Evolutionary conservation across 805 yeast species (phyloP).

Genomic region (Ogataea glucozyma): DNA sequence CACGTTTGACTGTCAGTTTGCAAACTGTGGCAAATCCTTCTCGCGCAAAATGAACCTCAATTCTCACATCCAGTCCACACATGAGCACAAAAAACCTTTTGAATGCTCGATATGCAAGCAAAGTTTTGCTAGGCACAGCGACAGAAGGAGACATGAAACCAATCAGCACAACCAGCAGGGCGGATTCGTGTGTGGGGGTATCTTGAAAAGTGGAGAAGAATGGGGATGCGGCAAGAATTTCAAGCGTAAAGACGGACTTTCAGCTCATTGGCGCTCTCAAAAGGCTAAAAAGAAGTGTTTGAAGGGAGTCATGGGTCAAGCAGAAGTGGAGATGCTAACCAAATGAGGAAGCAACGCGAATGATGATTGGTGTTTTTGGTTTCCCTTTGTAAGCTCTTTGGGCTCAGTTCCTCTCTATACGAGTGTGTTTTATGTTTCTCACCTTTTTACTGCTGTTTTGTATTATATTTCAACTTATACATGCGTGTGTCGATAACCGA

Average conservation of each 20-base stretch:
- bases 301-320: conserved; percentile 16
- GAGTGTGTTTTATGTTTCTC: conserved; percentile 4
- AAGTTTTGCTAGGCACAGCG: conserved; percentile 37
- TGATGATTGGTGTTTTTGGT: too few relatives aligned
- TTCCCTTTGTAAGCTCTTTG: too few relatives aligned
- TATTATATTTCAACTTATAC: not conserved
- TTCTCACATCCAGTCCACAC: conserved; percentile 37
- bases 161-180: conserved; percentile 32
- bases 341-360: conserved; percentile 5
- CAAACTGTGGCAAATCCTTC: conserved; percentile 33
- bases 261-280: conserved; percentile 39
- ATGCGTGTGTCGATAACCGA: too few relatives aligned
- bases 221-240: conserved; percentile 41
- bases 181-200: conserved; percentile 34
- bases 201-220: conserved; percentile 28
- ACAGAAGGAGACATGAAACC: conserved; percentile 37
- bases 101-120: conserved; percentile 32
- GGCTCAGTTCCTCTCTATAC: too few relatives aligned
- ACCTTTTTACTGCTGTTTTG: not conserved
- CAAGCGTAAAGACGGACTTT: conserved; percentile 37
- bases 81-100: conserved; percentile 37
- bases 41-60: conserved; percentile 37
- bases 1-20: conserved; percentile 28
- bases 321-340: conserved; percentile 14
- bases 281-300: conserved; percentile 38